Percentiles rank a stretch among this genome's conserved stretches.
phyloP scores from a whole-genome alignment of 768 basidiomycete species.

The Lactarius tabidus region DNA sequence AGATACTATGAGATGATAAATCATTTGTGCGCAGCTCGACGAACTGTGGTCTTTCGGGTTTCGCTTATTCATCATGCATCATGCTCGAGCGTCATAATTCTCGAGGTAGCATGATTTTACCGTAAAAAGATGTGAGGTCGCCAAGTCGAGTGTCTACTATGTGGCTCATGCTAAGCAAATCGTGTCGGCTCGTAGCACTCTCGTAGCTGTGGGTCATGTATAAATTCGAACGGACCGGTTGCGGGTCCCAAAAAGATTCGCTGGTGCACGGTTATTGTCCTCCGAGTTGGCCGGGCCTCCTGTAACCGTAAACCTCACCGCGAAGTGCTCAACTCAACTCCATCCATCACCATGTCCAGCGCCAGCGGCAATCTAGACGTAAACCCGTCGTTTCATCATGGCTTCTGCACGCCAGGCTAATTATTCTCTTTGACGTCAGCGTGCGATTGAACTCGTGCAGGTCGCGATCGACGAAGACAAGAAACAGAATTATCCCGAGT shows the following conservation, averaged over 20 bases:
- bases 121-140: too few relatives aligned
- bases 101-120: too few relatives aligned
- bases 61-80: too few relatives aligned
- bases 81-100: too few relatives aligned
- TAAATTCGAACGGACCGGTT: too few relatives aligned
- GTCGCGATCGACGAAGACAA: conserved; percentile 89
- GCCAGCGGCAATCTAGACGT: conserved; percentile 20
- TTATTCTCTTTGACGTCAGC: conserved; percentile 34
- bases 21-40: too few relatives aligned
- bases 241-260: background rate
- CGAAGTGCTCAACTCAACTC: background rate
- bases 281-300: background rate
- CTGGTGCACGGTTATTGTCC: background rate
- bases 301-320: background rate
- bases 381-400: background rate
- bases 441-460: conserved; percentile 89
- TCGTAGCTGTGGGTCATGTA: too few relatives aligned
- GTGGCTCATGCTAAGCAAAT: too few relatives aligned
- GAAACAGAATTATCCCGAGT: conserved; percentile 90
- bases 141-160: too few relatives aligned
- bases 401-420: background rate
- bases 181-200: too few relatives aligned
- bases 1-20: too few relatives aligned
- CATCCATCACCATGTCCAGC: conserved; percentile 16
- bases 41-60: too few relatives aligned